A percentile compares a stretch with the other conserved stretches of the same genome.
Evolutionary conservation across 805 yeast species (phyloP).

Genomic region (Vanderwaltozyma verrucispora): DNA sequence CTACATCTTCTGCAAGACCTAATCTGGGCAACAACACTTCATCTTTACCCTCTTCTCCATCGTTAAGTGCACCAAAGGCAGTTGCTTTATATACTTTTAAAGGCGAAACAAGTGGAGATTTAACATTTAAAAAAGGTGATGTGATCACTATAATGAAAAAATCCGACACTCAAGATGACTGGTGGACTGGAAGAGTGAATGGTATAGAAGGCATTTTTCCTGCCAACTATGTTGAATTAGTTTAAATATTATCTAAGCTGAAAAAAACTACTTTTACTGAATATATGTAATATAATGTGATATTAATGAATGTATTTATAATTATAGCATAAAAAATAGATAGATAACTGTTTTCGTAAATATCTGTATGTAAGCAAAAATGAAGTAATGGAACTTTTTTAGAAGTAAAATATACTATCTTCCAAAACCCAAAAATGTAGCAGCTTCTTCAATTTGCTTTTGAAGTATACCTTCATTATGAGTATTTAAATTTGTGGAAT

Average conservation of each 20-base stretch:
- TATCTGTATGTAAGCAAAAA: not conserved
- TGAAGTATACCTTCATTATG: slow-evolving; percentile 18
- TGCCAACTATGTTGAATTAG: slow-evolving; percentile 86
- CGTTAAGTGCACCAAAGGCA: slow-evolving; percentile 48
- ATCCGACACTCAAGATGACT: slow-evolving; percentile 83
- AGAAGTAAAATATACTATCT: not conserved
- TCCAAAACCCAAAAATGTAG: slow-evolving; percentile 19
- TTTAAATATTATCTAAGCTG: slow-evolving; percentile 10
- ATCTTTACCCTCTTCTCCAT: not conserved
- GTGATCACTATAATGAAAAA: slow-evolving; percentile 77
- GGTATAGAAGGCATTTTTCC: slow-evolving; percentile 91
- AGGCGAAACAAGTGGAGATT: slow-evolving; percentile 90
- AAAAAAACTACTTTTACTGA: not conserved
- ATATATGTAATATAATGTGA: too few species aligned
- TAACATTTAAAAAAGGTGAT: slow-evolving; percentile 91
- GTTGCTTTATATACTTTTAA: slow-evolving; percentile 80
- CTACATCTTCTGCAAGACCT: not conserved
- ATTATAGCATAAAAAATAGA: too few species aligned
- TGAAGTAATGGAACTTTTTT: not conserved
- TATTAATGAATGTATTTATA: too few species aligned
- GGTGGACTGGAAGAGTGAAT: slow-evolving; percentile 95
- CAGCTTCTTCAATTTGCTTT: slow-evolving; percentile 21
- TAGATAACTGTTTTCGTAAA: too few species aligned
- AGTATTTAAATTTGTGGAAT: slow-evolving; percentile 12
- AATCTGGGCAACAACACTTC: not conserved